Percentiles rank a stretch among this genome's conserved stretches.
Conservation (phyloP, 768 basidiomycete genomes). For the Mycena pura region DNA sequence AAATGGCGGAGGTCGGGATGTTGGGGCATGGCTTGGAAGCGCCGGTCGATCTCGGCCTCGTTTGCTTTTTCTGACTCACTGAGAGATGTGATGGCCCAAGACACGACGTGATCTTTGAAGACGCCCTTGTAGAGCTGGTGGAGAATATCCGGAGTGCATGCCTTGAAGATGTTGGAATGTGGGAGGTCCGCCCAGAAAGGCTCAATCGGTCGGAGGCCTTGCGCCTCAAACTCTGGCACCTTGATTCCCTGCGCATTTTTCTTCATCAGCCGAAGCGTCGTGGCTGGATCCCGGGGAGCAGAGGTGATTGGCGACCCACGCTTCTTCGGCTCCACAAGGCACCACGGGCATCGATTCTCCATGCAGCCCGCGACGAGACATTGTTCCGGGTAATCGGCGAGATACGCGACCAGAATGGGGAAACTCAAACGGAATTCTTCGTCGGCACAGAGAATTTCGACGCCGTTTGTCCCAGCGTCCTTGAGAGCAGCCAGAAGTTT, state of each 20-base stretch:
- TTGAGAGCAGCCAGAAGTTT: conserved; percentile 34
- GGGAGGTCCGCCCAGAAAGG: conserved; percentile 52
- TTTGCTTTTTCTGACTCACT: conserved; percentile 12
- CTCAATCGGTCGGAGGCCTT: conserved; percentile 23
- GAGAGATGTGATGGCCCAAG: conserved; percentile 38
- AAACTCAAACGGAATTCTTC: not conserved
- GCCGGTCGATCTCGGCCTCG: conserved; percentile 44
- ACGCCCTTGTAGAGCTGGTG: conserved; percentile 59
- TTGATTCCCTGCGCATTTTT: conserved; percentile 14
- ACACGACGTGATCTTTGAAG: conserved; percentile 51
- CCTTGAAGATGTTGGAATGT: conserved; percentile 46
- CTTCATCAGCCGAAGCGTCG: conserved; percentile 25
- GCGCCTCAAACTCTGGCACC: conserved; percentile 23
- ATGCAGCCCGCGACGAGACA: conserved; percentile 12
- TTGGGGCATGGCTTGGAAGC: conserved; percentile 39
- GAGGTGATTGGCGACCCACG: conserved; percentile 6
- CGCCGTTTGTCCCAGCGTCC: conserved; percentile 8
- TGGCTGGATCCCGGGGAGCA: not conserved
- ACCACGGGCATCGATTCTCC: conserved; percentile 23
- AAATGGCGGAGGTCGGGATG: conserved; percentile 41
- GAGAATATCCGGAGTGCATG: conserved; percentile 51
- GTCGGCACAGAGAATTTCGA: conserved; percentile 25
- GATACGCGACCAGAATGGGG: conserved; percentile 23
- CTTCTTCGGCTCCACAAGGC: conserved; percentile 23
- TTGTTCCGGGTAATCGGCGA: conserved; percentile 19